A percentile compares a stretch with the other conserved stretches of the same genome.
These are phyloP conservation scores for Paracoccidioides brasiliensis DNA, from an alignment of 2,329 filamentous ascomycete species.

Conservation along the genomic window DNA sequence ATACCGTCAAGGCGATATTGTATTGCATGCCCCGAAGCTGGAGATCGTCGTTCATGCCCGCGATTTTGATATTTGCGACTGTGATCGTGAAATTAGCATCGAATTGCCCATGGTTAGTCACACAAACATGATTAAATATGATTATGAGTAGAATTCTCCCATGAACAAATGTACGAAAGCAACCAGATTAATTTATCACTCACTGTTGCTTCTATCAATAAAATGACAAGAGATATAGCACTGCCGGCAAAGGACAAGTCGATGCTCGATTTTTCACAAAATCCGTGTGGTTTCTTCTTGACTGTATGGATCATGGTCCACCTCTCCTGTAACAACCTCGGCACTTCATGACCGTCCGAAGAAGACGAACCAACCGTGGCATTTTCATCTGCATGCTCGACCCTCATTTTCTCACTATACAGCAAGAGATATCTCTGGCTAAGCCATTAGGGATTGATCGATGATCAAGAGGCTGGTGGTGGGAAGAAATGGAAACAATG, in stretches of 20 bases:
- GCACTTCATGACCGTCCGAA: neutral
- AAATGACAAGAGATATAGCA: constrained; percentile 58
- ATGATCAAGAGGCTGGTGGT: neutral
- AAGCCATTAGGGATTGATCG: neutral
- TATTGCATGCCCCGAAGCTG: constrained; percentile 31
- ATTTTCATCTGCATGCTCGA: constrained; percentile 1
- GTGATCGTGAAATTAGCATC: neutral
- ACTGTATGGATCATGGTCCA: constrained; percentile 7
- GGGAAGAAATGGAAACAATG: neutral
- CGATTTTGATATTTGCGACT: constrained; percentile 28
- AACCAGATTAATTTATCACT: neutral
- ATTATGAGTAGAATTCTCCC: neutral
- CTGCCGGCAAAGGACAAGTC: constrained; percentile 28
- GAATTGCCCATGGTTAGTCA: neutral
- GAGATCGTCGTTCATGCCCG: constrained; percentile 17
- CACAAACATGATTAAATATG: neutral
- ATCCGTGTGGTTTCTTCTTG: constrained; percentile 14
- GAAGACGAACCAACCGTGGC: neutral
- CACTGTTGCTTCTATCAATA: constrained; percentile 44
- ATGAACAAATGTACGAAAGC: neutral
- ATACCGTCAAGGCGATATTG: constrained; percentile 35
- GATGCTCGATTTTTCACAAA: constrained; percentile 28
- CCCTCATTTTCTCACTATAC: neutral
- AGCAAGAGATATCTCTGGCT: neutral
- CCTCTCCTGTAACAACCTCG: constrained; percentile 4